Evolutionary conservation across 1,284 basidiomycete genomes (phyloP).

Genomic region (Entoloma clypeatum): DNA sequence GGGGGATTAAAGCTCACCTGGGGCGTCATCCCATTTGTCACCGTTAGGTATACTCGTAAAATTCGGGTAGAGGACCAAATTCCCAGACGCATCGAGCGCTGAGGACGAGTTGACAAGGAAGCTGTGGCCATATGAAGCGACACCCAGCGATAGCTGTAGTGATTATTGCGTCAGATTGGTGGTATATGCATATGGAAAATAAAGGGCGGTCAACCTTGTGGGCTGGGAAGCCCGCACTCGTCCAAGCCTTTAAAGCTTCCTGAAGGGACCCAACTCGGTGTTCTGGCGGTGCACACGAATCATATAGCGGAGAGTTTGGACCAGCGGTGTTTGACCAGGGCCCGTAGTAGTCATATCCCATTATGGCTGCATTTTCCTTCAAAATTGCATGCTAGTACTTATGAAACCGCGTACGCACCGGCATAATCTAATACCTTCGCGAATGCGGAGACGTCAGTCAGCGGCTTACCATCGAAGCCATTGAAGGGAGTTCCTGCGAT

Average conservation of each 20-base stretch:
- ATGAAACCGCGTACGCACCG: too few species aligned
- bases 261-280: slow-evolving; percentile 77
- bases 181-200: too few species aligned
- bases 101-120: slow-evolving; percentile 43
- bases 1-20: too few species aligned
- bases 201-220: slow-evolving; percentile 58
- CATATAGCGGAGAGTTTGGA: slow-evolving; percentile 81
- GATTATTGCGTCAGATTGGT: too few species aligned
- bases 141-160: too few species aligned
- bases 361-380: too few species aligned
- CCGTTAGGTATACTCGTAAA: slow-evolving; percentile 51
- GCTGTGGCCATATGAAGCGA: slow-evolving; percentile 74
- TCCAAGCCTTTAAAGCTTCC: slow-evolving; percentile 73
- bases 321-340: slow-evolving; percentile 56
- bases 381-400: too few species aligned
- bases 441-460: slow-evolving; percentile 66
- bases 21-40: slow-evolving; percentile 50
- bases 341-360: slow-evolving; percentile 86
- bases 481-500: slow-evolving; percentile 67
- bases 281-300: slow-evolving; percentile 62
- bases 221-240: slow-evolving; percentile 70
- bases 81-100: slow-evolving; percentile 38
- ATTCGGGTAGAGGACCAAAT: slow-evolving; percentile 43
- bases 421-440: slow-evolving; percentile 78
- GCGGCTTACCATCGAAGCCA: slow-evolving; percentile 53